Evolutionary conservation across 2,329 filamentous ascomycete genomes (phyloP).

Genomic region (Scorias spongiosa): DNA sequence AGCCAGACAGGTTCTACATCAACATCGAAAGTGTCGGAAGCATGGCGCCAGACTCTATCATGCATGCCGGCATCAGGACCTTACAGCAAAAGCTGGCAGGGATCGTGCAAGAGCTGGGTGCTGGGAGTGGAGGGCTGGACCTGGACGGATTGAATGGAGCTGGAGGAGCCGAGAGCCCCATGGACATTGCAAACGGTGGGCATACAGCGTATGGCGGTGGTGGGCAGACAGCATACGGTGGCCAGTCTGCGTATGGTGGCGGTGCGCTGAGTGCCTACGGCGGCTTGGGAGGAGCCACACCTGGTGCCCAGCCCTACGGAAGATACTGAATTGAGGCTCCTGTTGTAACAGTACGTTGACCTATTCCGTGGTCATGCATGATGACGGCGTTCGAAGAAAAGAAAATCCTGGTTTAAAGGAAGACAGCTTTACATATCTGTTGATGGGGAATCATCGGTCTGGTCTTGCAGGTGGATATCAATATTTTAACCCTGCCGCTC

Average conservation of each 20-base stretch:
- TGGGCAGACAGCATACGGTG: constrained; percentile 51
- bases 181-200: constrained; percentile 12
- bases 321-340: neutral
- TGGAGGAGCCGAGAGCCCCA: constrained; percentile 34
- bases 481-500: too few species aligned
- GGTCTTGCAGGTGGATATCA: too few species aligned
- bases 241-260: constrained; percentile 44
- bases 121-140: constrained; percentile 36
- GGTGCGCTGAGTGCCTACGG: constrained; percentile 46
- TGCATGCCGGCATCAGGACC: constrained; percentile 75
- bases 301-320: constrained; percentile 13
- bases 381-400: too few species aligned
- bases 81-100: constrained; percentile 80
- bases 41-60: constrained; percentile 76
- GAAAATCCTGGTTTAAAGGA: too few species aligned
- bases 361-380: too few species aligned
- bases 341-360: too few species aligned
- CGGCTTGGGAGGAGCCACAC: constrained; percentile 23
- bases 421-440: too few species aligned
- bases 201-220: constrained; percentile 45
- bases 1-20: constrained; percentile 69
- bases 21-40: constrained; percentile 82
- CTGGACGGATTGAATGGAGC: constrained; percentile 41
- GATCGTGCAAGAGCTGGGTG: constrained; percentile 52
- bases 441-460: too few species aligned